Conservation (phyloP, 345 rosid species). For the Erucastrum elatum region DNA sequence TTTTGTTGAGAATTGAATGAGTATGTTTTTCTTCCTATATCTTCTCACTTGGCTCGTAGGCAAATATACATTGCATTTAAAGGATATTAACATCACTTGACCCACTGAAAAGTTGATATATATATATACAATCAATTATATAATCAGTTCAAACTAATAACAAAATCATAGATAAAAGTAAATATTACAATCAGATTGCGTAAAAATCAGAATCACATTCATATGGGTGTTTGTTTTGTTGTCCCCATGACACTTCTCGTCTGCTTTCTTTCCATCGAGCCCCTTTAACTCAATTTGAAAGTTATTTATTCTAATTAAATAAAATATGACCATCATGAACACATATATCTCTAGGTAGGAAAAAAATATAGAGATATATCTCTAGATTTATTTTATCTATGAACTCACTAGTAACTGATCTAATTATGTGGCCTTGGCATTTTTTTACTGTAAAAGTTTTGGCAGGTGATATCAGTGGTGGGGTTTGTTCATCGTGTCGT, state of each 20-base stretch:
- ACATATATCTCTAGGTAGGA: background rate
- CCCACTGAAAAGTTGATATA: background rate
- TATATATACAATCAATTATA: background rate
- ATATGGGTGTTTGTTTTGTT: constrained; percentile 35
- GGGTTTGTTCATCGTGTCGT: constrained; percentile 27
- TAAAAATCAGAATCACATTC: constrained; percentile 32
- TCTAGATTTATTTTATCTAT: constrained; percentile 2
- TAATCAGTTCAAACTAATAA: background rate
- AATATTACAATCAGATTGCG: constrained; percentile 5
- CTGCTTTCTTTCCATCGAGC: constrained; percentile 14
- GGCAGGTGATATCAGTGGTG: constrained; percentile 35
- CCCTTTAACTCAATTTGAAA: constrained; percentile 10
- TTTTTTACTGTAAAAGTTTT: constrained; percentile 7
- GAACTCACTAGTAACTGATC: constrained; percentile 7
- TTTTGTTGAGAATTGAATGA: background rate
- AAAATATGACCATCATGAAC: constrained; percentile 17
- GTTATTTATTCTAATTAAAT: background rate
- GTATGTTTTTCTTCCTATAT: background rate
- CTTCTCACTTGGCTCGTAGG: background rate
- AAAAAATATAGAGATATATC: background rate
- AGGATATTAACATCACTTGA: background rate
- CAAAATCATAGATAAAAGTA: background rate
- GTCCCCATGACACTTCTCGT: constrained; percentile 28
- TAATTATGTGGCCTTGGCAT: constrained; percentile 2
- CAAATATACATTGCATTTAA: background rate